Percentiles rank a stretch among this genome's conserved stretches.
phyloP scores from a whole-genome alignment of 2,329 filamentous ascomycete genomes.

The Aspergillus persii region DNA sequence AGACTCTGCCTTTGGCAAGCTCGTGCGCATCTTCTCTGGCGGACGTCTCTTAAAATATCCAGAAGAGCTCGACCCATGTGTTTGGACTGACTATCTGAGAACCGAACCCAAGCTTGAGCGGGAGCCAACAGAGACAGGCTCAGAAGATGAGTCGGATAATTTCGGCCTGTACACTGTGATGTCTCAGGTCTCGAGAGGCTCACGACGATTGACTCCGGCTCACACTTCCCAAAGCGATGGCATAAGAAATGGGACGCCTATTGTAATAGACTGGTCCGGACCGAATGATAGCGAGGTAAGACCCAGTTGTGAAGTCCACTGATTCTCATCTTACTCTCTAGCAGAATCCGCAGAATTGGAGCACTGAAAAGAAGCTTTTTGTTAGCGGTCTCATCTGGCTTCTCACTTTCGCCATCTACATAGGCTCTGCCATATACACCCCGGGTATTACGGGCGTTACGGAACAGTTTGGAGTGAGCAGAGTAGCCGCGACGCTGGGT shows the following conservation, averaged over 20 bases:
- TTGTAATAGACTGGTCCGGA: constrained; percentile 19
- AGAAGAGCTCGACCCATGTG: constrained; percentile 14
- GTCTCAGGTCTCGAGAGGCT: constrained; percentile 14
- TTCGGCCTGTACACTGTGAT: constrained; percentile 18
- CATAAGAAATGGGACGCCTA: neutral
- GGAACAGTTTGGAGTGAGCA: constrained; percentile 44
- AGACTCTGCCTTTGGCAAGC: constrained; percentile 23
- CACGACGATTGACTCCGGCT: neutral
- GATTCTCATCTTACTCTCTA: neutral
- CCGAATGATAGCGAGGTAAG: constrained; percentile 16
- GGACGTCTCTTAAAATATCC: constrained; percentile 16
- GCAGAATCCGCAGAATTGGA: constrained; percentile 51
- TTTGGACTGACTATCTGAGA: constrained; percentile 17
- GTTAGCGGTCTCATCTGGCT: constrained; percentile 49
- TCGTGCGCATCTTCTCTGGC: constrained; percentile 16
- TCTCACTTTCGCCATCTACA: constrained; percentile 50
- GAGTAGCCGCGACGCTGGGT: constrained; percentile 49
- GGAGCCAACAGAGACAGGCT: constrained; percentile 4
- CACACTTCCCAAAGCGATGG: constrained; percentile 2
- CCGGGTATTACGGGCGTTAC: constrained; percentile 44
- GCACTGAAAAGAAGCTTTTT: constrained; percentile 41
- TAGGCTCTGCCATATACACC: constrained; percentile 52
- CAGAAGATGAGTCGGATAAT: constrained; percentile 9
- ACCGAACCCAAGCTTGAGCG: constrained; percentile 7
- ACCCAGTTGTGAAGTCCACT: neutral